Conservation (phyloP, 2,329 filamentous ascomycete genomes). For the Clarireedia hainanense region DNA sequence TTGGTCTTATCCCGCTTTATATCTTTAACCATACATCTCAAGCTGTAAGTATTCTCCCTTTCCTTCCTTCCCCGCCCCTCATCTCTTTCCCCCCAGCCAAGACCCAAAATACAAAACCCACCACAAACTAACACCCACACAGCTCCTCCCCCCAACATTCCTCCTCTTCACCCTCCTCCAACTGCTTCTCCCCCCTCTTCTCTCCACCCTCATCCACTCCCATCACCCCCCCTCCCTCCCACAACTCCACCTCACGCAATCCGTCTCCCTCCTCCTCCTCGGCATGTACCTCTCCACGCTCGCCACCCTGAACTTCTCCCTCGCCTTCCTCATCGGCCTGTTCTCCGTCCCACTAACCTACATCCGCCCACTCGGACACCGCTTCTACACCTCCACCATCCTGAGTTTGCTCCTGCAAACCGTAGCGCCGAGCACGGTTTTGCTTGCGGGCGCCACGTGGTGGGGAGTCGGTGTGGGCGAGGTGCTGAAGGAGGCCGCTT, state of each 20-base stretch:
- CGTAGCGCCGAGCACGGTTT: slow-evolving; percentile 50
- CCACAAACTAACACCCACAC: slow-evolving; percentile 1
- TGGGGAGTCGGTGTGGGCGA: slow-evolving; percentile 43
- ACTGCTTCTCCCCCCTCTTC: slow-evolving; percentile 45
- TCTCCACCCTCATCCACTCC: slow-evolving; percentile 47
- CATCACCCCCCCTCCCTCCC: slow-evolving; percentile 48
- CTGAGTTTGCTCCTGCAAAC: slow-evolving; percentile 47
- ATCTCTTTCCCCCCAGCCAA: too few relatives aligned
- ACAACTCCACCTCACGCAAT: slow-evolving; percentile 74
- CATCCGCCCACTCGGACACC: slow-evolving; percentile 41
- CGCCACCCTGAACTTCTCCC: slow-evolving; percentile 91
- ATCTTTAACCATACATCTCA: slow-evolving; percentile 71
- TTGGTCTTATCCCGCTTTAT: slow-evolving; percentile 75
- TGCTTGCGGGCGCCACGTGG: slow-evolving; percentile 41
- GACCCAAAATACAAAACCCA: background rate
- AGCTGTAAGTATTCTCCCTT: slow-evolving; percentile 38
- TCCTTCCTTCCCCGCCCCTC: too few relatives aligned
- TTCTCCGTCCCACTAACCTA: slow-evolving; percentile 76
- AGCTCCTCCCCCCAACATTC: slow-evolving; percentile 57
- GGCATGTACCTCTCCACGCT: slow-evolving; percentile 89
- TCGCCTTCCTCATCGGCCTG: slow-evolving; percentile 78
- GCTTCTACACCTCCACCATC: slow-evolving; percentile 33
- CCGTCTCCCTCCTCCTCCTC: slow-evolving; percentile 83
- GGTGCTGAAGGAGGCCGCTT: slow-evolving; percentile 65
- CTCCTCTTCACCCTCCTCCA: slow-evolving; percentile 48